Conservation (phyloP, 2,329 filamentous ascomycete genomes). For the Colletotrichum sp. region DNA sequence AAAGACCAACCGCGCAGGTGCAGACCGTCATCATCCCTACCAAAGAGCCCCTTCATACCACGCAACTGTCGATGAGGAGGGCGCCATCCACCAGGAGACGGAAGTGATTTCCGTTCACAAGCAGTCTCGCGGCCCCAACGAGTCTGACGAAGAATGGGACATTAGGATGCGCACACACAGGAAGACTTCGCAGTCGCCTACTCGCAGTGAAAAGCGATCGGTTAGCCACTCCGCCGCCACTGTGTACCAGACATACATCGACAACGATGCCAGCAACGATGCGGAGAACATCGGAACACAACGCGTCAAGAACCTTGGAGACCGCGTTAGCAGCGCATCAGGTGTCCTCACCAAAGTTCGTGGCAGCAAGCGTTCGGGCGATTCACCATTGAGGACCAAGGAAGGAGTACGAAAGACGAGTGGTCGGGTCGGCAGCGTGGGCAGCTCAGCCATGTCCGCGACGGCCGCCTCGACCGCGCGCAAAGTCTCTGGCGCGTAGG, state of each 20-base stretch:
- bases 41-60: slow-evolving; percentile 58
- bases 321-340: slow-evolving; percentile 57
- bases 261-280: slow-evolving; percentile 73
- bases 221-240: slow-evolving; percentile 80
- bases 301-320: slow-evolving; percentile 64
- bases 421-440: slow-evolving; percentile 67
- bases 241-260: slow-evolving; percentile 62
- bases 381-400: slow-evolving; percentile 55
- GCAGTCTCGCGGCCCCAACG: slow-evolving; percentile 64
- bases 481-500: slow-evolving; percentile 57
- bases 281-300: slow-evolving; percentile 71
- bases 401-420: slow-evolving; percentile 70
- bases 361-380: slow-evolving; percentile 59
- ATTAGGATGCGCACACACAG: slow-evolving; percentile 74
- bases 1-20: slow-evolving; percentile 81
- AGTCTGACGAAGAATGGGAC: slow-evolving; percentile 85
- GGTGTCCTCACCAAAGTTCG: slow-evolving; percentile 70
- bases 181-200: slow-evolving; percentile 69
- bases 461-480: slow-evolving; percentile 50
- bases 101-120: slow-evolving; percentile 68
- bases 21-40: slow-evolving; percentile 79
- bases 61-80: slow-evolving; percentile 51
- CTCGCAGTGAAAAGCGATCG: slow-evolving; percentile 69
- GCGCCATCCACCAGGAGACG: slow-evolving; percentile 60
- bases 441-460: slow-evolving; percentile 42